These are phyloP conservation scores for Arachnopeziza araneosa DNA, from an alignment of 2,329 filamentous ascomycete genomes.

Conservation along the genomic window DNA sequence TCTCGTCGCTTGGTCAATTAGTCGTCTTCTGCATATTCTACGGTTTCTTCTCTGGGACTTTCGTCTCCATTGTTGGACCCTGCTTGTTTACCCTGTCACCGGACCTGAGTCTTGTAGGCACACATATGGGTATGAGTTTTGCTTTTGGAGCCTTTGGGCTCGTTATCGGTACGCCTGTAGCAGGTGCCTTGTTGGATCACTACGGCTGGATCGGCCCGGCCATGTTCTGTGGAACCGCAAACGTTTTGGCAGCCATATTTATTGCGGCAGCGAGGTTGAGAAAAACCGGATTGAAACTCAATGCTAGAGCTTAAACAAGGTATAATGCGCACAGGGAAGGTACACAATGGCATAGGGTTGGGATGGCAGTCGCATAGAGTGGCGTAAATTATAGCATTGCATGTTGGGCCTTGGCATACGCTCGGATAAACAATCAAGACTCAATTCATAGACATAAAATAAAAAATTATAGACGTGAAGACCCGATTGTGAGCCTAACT, in stretches of 20 bases:
- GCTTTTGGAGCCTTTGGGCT: slow-evolving; percentile 43
- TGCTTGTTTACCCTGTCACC: slow-evolving; percentile 13
- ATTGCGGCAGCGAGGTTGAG: slow-evolving; percentile 27
- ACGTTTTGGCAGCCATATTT: slow-evolving; percentile 36
- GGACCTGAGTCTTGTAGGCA: slow-evolving; percentile 46
- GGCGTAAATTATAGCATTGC: no score
- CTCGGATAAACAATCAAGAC: no score
- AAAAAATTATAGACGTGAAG: no score
- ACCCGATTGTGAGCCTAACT: no score
- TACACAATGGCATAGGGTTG: background rate
- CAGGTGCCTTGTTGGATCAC: slow-evolving; percentile 47
- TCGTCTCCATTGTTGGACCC: slow-evolving; percentile 36
- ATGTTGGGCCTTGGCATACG: no score
- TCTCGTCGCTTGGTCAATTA: slow-evolving; percentile 46
- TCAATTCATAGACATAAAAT: no score
- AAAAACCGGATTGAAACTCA: slow-evolving; percentile 8
- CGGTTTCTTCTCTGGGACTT: slow-evolving; percentile 63
- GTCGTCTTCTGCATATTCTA: slow-evolving; percentile 60
- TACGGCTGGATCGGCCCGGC: slow-evolving; percentile 37
- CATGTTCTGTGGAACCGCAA: slow-evolving; percentile 54
- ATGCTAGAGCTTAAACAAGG: background rate
- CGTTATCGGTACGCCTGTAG: slow-evolving; percentile 31
- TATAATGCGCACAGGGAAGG: background rate
- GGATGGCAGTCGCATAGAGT: no score
- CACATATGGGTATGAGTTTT: slow-evolving; percentile 41